Base-by-base conservation (phyloP, 192 early-diverging fungal genomes). In the Backusella psychrophila region DNA sequence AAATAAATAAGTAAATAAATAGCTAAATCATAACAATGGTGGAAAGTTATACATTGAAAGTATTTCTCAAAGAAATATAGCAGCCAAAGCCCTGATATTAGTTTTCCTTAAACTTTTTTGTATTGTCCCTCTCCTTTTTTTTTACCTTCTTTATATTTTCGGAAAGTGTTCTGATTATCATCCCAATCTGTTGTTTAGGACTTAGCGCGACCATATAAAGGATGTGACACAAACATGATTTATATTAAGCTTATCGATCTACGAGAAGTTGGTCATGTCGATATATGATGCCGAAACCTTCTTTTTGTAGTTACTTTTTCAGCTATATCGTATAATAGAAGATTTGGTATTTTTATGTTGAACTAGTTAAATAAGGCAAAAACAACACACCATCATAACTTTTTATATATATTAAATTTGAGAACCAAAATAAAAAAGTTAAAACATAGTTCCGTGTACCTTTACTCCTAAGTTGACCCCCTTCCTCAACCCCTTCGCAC, bases 111-210 rank as follows among this genome's bases (percentile, higher is more conserved):
- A 59, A 59, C 8, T 29, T 59, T 14, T 59, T 3, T 29, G 26
- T 59, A 9, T 11, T 23, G 3, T 12, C 9, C 23, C 53, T 59
- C 11, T 59, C 53, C 53, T 6, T 49, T 59, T 59, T 59, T 59
- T 59, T 26, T 3, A 23, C 3, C 21, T 8, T 23, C 11, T 59
- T 26, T 59, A 59, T 59, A 26, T 59, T 59, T 59, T 59, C 53
- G 53, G 46, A 19, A 59, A 59, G 53, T 59, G 53, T 26, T 59
- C 23, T 59, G 53, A 59, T 59, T 59, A 59, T 59, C 53, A 59
- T 26, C 11, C 21, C 23, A 59, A 59, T 59, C 23, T 59, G 23
- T 26, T 59, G 53, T 59, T 59, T 21, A 59, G 53, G 26, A 26
- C 53, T 26, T 59, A 59, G 53, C 23, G 23, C 21, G 21, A 59